Evolutionary conservation across 441 rosid genomes (phyloP).

Genomic region (Jatropha multifida): DNA sequence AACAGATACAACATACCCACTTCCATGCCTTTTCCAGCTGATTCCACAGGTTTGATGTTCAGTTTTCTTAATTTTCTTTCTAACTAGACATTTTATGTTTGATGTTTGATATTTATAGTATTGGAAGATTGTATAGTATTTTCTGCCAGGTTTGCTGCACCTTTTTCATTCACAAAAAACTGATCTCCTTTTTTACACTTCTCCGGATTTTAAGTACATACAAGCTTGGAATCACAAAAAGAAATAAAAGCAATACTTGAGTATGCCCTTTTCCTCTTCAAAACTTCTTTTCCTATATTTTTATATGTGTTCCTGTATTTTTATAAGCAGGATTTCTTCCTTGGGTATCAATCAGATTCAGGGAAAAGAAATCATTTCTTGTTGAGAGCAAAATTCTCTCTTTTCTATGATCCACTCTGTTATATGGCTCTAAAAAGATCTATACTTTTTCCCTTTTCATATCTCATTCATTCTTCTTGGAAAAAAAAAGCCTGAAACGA

Average conservation of each 20-base stretch:
- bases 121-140: not conserved
- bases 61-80: not conserved
- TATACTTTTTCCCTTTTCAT: not conserved
- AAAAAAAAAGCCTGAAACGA: not conserved
- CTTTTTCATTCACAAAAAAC: not conserved
- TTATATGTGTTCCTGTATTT: not conserved
- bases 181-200: not conserved
- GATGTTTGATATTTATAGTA: not conserved
- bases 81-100: not conserved
- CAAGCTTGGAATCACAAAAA: conserved; percentile 7
- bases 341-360: not conserved
- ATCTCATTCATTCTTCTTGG: not conserved
- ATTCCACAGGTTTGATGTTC: not conserved
- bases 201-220: not conserved
- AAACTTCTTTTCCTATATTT: not conserved
- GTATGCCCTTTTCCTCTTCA: not conserved
- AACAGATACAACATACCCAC: no score
- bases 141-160: not conserved
- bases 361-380: not conserved
- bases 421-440: not conserved
- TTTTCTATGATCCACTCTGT: not conserved
- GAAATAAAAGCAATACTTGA: not conserved
- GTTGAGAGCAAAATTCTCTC: not conserved
- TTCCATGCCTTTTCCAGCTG: not conserved
- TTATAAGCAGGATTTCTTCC: not conserved